Base-by-base conservation (phyloP, 2,329 filamentous ascomycete genomes). In the Epichloe sylvatica region DNA sequence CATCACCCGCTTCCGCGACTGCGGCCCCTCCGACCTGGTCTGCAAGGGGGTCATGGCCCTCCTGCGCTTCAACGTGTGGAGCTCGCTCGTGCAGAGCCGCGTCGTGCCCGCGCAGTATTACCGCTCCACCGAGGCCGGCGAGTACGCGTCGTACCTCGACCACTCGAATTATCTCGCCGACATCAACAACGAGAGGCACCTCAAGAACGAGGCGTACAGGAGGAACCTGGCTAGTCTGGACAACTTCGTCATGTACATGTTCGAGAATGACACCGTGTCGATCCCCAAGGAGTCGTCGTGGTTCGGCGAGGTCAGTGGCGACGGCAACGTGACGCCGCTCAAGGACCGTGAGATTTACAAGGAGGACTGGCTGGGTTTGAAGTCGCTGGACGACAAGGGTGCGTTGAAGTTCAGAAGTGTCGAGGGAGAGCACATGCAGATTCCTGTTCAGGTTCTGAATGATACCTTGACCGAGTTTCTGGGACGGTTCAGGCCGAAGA, bases 71-170 rank as follows among this genome's bases (percentile, higher is more conserved):
- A 91, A 91, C 59, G 88, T 85, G 2, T 98, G 89, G 87, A 80
- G 78, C 38, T 62, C 67, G 25, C 84, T 84, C 58, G 86, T 92
- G 5, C 92, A 97, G 72, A 73, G 71, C 47, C 78, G 78, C 17
- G 74, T 97, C 8, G 86, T 98, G 4, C 92, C 92, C 0, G 91
- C 92, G 34, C 92, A 98, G 71, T 98, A 98, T 71, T 97, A 84
- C 72, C 84, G 91, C 47, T 79, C 90, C 55, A 77, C 78, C 53
- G 77, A 86, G 55, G 76, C 75, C 55, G 44, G 43, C 21, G 64
- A 71, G 52, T 67, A 88, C 64, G 77, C 81, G 1, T 68, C 73
- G 33, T 98, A 97, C 63, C 76, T 97, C 19, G 78, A 82, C 56
- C 65, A 80, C 62, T 92, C 86, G 59, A 91, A 90, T 64, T 96